A percentile compares a stretch with the other conserved stretches of the same genome.
Conservation (phyloP, 345 rosid species). For the Populus euphratica region DNA sequence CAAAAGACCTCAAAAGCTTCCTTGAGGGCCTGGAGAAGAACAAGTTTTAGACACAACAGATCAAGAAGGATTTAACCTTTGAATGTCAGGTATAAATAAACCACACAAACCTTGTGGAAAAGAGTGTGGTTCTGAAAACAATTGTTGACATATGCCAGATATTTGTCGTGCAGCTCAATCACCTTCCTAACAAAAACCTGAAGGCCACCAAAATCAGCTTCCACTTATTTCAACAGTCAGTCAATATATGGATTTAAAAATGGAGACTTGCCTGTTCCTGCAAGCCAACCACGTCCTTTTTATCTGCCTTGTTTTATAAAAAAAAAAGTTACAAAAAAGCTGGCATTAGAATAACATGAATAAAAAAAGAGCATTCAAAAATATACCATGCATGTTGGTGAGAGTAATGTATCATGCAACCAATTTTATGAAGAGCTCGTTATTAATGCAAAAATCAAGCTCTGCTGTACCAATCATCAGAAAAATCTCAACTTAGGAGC, state of each 20-base stretch:
- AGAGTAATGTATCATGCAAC: neutral
- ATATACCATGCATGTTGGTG: neutral
- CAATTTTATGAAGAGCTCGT: neutral
- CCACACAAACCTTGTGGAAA: conserved; percentile 34
- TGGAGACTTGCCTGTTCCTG: conserved; percentile 25
- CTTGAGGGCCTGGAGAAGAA: conserved; percentile 27
- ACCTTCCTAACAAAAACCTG: conserved; percentile 36
- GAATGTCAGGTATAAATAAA: neutral
- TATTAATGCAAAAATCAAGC: neutral
- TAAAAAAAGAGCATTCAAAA: neutral
- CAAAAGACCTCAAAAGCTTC: conserved; percentile 42
- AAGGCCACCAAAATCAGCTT: conserved; percentile 9
- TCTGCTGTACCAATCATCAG: neutral
- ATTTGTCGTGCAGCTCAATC: conserved; percentile 43
- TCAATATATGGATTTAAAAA: neutral
- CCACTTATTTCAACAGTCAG: neutral
- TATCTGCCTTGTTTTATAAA: conserved; percentile 14
- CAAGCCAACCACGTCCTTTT: conserved; percentile 23
- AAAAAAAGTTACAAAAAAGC: neutral
- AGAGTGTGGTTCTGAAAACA: conserved; percentile 37
- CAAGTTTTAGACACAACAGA: neutral
- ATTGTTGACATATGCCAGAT: conserved; percentile 26
- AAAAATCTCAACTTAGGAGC: neutral
- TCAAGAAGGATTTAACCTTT: neutral
- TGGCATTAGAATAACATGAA: conserved; percentile 1